Evolutionary conservation across 2,329 filamentous ascomycete genomes (phyloP).

Genomic region (Boeremia exigua): DNA sequence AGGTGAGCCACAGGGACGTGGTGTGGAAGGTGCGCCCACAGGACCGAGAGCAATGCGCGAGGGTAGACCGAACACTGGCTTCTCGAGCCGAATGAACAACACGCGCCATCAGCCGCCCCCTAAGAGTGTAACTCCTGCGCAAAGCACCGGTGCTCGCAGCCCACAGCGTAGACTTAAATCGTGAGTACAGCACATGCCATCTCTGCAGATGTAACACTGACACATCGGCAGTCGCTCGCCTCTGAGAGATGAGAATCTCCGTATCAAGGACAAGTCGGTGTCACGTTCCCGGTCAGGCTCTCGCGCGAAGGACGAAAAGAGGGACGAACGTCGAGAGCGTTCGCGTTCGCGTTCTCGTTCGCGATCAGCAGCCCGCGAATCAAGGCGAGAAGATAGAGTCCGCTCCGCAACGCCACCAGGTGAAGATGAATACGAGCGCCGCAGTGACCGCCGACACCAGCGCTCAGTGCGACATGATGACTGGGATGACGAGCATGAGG

Average conservation of each 20-base stretch:
- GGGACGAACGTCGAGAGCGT: constrained; percentile 27
- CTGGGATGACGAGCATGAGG: constrained; percentile 48
- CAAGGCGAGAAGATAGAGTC: constrained; percentile 55
- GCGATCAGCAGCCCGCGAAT: constrained; percentile 51
- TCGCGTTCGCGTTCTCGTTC: constrained; percentile 18
- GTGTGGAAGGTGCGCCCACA: constrained; percentile 76
- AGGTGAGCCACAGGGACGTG: constrained; percentile 58
- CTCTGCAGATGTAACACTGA: constrained; percentile 8
- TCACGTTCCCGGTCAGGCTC: constrained; percentile 50
- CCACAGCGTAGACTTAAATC: constrained; percentile 38
- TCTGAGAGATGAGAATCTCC: constrained; percentile 41
- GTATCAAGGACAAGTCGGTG: constrained; percentile 47
- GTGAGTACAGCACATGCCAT: constrained; percentile 26
- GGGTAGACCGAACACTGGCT: constrained; percentile 81
- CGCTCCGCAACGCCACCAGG: constrained; percentile 58
- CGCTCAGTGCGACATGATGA: constrained; percentile 52
- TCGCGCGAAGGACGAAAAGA: constrained; percentile 28
- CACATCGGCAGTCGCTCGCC: constrained; percentile 37
- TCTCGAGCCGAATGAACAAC: constrained; percentile 63
- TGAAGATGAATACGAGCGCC: constrained; percentile 42
- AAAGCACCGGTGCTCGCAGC: constrained; percentile 29
- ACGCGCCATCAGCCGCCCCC: constrained; percentile 32
- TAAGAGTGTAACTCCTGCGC: constrained; percentile 29
- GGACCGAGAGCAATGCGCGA: constrained; percentile 95
- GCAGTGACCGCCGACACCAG: constrained; percentile 55